Evolutionary conservation across 345 rosid genomes (phyloP), one percentile per base, ranked within the genome.

Genomic region (Gynandropsis gynandra): DNA sequence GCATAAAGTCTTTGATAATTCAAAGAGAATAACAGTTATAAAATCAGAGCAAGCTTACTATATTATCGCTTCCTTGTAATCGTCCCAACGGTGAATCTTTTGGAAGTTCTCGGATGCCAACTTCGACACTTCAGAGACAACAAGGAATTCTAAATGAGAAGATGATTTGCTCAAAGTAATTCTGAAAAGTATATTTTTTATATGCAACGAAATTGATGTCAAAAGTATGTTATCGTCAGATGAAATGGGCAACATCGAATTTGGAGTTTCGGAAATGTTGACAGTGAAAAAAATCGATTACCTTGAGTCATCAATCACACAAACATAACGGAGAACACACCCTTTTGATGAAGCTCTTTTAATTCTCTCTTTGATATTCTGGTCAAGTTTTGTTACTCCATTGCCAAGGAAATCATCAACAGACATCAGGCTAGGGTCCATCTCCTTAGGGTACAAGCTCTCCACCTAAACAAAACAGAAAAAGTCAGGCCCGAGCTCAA

Each of bases 1-100:
- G n/a, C n/a, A n/a, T n/a, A n/a, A n/a, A n/a, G n/a, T n/a, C n/a
- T n/a, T n/a, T n/a, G 29, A 24, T 24, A 24, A 5, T 24, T 24
- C 29, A n/a, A n/a, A n/a, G n/a, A n/a, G n/a, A n/a, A n/a, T n/a
- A n/a, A n/a, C n/a, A n/a, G n/a, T n/a, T 7, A 9, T 27, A 64
- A 11, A 35, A 7, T 20, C 39, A 12, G 42, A 40, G 33, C 4
- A 59, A 29, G 24, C 78, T 66, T 74, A 87, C 98, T 74, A 83
- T 81, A 36, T 90, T 90, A 64, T 90, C 98, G 54, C 98, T 87
- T 70, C 98, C 98, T 64, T 81, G 74, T 76, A 87, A 51, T 67
- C 98, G 73, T 65, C 98, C 98, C 74, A 87, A 45, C 42, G 98
- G 69, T 7, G 95, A 83, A 50, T 76, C 76, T 72, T 67, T 80